Conservation (phyloP, 306 rosid genomes). For the Acacia crassicarpa region DNA sequence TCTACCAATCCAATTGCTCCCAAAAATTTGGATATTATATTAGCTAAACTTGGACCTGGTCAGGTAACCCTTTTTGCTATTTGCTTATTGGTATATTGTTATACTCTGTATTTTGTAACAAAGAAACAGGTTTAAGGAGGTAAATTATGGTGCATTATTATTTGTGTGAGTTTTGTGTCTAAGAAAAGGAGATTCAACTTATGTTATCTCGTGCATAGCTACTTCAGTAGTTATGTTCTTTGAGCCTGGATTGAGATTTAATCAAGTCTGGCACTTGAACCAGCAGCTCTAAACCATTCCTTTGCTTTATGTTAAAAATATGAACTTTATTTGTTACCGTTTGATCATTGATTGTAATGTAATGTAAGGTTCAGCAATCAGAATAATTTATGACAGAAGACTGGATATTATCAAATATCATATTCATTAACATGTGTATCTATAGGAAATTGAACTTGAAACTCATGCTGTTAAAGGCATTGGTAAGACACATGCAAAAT, state of each 20-base stretch:
- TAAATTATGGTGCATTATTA: not conserved
- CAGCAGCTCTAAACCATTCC: not conserved
- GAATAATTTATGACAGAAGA: not conserved
- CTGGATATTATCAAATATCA: not conserved
- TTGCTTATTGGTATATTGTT: not conserved
- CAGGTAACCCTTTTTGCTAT: conserved; percentile 57
- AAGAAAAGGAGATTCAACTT: not conserved
- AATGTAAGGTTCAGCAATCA: not conserved
- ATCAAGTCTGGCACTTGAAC: not conserved
- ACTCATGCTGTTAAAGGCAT: conserved; percentile 95
- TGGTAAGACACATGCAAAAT: conserved; percentile 94
- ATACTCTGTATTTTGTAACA: not conserved
- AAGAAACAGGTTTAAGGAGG: conserved; percentile 6
- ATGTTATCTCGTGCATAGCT: not conserved
- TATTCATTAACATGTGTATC: conserved; percentile 4
- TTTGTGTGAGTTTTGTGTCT: not conserved
- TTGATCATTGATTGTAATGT: conserved; percentile 6
- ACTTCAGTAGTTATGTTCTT: not conserved
- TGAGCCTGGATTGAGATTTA: too few species aligned
- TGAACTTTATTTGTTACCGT: not conserved
- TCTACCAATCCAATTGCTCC: conserved; percentile 51
- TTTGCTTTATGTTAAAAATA: not conserved
- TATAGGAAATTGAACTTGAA: conserved; percentile 94
- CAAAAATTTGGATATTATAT: conserved; percentile 51
- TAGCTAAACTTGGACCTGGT: conserved; percentile 82